Evolutionary conservation across 1,284 basidiomycete species (phyloP).

Genomic region (Tilletia walkeri): DNA sequence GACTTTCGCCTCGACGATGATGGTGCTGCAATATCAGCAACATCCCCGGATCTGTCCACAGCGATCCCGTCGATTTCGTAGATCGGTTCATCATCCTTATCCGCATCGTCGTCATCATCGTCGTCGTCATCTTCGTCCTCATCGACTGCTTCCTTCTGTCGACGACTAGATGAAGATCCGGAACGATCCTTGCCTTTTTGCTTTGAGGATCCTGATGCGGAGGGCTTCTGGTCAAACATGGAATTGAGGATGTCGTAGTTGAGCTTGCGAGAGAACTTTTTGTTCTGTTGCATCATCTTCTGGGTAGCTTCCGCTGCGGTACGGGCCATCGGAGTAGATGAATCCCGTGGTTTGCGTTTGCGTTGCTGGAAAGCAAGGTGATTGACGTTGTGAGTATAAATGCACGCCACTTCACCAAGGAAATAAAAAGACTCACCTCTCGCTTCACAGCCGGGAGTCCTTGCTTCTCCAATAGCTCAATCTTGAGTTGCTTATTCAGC

Average conservation of each 20-base stretch:
- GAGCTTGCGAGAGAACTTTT: conserved; percentile 51
- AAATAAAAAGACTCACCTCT: background rate
- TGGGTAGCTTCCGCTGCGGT: conserved; percentile 51
- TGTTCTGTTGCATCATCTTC: conserved; percentile 50
- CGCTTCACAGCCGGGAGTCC: conserved; percentile 30
- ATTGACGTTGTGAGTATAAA: background rate
- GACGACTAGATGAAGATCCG: background rate
- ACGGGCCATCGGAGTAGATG: conserved; percentile 12
- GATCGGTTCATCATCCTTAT: background rate
- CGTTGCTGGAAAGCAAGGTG: background rate
- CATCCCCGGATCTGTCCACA: too few species aligned
- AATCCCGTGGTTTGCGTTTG: conserved; percentile 18
- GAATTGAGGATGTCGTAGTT: conserved; percentile 53
- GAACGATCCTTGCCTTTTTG: background rate
- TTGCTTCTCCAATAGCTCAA: conserved; percentile 51
- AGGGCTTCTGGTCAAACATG: conserved; percentile 31
- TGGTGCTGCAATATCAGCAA: too few species aligned
- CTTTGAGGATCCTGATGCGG: background rate
- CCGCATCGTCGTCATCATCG: background rate
- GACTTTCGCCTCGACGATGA: background rate
- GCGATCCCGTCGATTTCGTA: background rate
- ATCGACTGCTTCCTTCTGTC: background rate
- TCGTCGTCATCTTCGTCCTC: background rate
- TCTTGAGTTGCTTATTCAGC: conserved; percentile 50
- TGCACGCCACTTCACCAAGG: background rate